These are phyloP conservation scores for Ustilago curta DNA, from an alignment of 1,284 basidiomycete species.

Conservation along the genomic window DNA sequence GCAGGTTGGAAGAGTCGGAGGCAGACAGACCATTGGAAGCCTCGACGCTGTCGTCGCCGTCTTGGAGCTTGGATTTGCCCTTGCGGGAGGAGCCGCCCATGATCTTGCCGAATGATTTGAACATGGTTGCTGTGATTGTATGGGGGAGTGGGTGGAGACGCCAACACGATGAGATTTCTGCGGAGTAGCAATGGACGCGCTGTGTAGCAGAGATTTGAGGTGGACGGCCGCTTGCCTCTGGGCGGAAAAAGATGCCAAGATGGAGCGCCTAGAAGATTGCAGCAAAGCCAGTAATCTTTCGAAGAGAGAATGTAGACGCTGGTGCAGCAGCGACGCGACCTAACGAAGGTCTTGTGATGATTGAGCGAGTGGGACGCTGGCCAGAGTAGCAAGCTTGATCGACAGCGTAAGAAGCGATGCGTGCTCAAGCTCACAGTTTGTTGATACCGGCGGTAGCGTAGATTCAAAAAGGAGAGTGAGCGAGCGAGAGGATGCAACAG, in stretches of 20 bases:
- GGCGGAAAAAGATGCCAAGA: background rate
- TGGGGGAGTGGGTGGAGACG: background rate
- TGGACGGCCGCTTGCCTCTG: background rate
- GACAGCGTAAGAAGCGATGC: background rate
- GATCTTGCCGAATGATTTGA: constrained; percentile 66
- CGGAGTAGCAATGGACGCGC: background rate
- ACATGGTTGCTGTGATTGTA: constrained; percentile 46
- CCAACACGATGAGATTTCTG: background rate
- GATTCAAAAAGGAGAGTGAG: background rate
- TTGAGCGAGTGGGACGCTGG: background rate
- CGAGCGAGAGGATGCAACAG: constrained; percentile 5
- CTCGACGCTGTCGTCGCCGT: constrained; percentile 36
- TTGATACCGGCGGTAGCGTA: constrained; percentile 12
- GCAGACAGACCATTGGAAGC: constrained; percentile 33
- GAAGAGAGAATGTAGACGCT: background rate
- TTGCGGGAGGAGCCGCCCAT: constrained; percentile 66
- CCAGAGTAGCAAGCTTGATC: background rate
- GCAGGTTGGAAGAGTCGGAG: constrained; percentile 48
- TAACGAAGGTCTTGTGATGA: background rate
- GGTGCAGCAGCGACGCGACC: background rate
- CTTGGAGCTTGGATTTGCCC: constrained; percentile 58
- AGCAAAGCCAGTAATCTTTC: background rate
- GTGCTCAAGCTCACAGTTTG: background rate
- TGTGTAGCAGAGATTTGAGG: background rate
- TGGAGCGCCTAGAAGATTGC: background rate